Percentiles rank a stretch among this genome's conserved stretches.
phyloP scores from a whole-genome alignment of 352 stramenopile species.

The Globisporangium takayamanum region DNA sequence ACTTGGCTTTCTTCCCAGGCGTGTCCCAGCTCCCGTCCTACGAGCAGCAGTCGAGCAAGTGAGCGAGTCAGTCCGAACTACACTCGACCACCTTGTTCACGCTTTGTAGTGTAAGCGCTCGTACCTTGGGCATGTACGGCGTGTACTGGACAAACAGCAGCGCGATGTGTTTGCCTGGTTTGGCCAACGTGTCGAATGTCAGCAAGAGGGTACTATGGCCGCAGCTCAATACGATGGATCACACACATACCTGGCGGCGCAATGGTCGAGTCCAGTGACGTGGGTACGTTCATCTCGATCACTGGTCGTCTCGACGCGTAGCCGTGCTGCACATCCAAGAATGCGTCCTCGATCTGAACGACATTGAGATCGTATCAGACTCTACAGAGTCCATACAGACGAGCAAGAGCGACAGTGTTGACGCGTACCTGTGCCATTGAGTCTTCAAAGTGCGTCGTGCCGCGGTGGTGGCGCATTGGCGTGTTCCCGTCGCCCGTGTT shows the following conservation, averaged over 20 bases:
- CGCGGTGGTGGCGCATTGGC: constrained; percentile 74
- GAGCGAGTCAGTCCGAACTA: background rate
- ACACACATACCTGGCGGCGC: constrained; percentile 45
- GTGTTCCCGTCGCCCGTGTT: constrained; percentile 48
- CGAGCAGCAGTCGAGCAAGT: background rate
- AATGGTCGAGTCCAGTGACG: constrained; percentile 74
- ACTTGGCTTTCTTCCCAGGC: constrained; percentile 68
- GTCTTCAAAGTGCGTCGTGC: constrained; percentile 89
- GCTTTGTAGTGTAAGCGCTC: background rate
- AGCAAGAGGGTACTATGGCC: background rate
- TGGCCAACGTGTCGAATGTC: background rate
- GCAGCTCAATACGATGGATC: background rate
- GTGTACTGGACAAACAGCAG: constrained; percentile 91
- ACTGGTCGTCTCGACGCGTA: constrained; percentile 67
- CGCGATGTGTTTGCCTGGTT: constrained; percentile 81
- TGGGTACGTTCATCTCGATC: constrained; percentile 91
- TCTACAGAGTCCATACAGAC: background rate
- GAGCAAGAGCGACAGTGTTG: background rate
- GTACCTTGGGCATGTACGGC: constrained; percentile 76
- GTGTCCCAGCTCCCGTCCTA: constrained; percentile 75
- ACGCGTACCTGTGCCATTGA: constrained; percentile 45
- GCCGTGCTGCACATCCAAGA: constrained; percentile 69
- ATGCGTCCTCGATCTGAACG: constrained; percentile 82
- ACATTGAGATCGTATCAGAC: background rate
- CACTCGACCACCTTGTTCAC: background rate